Evolutionary conservation across 208 protist genomes (phyloP).

Genomic region (Histomonas meleagridis): DNA sequence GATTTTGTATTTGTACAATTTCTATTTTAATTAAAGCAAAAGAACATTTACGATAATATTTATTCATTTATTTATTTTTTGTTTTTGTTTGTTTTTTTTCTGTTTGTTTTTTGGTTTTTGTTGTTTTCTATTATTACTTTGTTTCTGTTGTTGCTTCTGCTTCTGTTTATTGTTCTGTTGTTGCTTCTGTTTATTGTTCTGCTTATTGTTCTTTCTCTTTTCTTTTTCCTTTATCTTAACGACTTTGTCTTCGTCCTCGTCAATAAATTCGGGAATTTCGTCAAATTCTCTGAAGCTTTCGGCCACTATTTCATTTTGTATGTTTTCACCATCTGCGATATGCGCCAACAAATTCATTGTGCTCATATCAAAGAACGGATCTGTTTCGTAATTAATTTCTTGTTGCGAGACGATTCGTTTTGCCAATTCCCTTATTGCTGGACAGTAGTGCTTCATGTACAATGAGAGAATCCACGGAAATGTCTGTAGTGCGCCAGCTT

Average conservation of each 20-base stretch:
- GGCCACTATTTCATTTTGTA: background rate
- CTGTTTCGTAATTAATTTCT: background rate
- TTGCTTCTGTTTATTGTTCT: background rate
- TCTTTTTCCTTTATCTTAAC: background rate
- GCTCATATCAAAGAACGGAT: background rate
- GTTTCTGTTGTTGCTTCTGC: too few relatives aligned
- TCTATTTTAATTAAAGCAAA: too few relatives aligned
- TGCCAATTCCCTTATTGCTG: background rate
- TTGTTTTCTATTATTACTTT: background rate
- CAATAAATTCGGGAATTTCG: background rate
- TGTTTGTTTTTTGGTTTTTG: background rate
- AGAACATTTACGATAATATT: too few relatives aligned
- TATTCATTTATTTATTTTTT: background rate
- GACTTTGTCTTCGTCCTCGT: background rate
- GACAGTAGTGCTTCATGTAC: background rate
- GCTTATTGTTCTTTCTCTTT: background rate
- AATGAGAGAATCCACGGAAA: background rate
- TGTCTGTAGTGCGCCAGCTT: background rate
- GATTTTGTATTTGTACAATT: too few relatives aligned
- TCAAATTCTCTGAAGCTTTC: constrained; percentile 7
- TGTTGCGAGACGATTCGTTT: background rate
- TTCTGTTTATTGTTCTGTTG: background rate
- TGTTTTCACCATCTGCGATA: background rate
- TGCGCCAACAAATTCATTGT: background rate
- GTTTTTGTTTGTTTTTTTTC: background rate